Percentiles rank a stretch among this genome's conserved stretches.
These are phyloP conservation scores for Eragrostis nindensis DNA, from an alignment of 176 grass and related monocot species.

Conservation along the genomic window DNA sequence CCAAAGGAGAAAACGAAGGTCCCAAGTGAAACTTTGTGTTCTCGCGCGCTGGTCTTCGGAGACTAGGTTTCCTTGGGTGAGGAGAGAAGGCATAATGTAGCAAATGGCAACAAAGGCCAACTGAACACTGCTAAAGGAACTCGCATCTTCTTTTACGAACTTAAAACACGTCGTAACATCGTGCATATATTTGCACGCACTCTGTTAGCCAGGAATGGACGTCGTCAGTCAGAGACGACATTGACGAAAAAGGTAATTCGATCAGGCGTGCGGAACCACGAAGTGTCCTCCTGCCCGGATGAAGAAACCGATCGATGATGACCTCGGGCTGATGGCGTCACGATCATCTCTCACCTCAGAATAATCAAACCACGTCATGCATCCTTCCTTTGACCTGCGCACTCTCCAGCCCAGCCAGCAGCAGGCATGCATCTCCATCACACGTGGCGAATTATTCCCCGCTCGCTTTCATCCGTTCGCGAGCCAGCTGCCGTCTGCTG, in stretches of 20 bases:
- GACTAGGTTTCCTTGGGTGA: background rate
- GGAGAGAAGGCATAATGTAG: background rate
- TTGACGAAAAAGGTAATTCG: background rate
- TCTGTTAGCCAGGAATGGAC: background rate
- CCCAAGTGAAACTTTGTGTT: too few species aligned
- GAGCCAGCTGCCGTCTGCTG: background rate
- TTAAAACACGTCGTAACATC: too few species aligned
- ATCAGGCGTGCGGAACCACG: background rate
- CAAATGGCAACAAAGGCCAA: background rate
- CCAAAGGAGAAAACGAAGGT: too few species aligned
- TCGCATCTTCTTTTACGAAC: too few species aligned
- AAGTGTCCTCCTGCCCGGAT: too few species aligned
- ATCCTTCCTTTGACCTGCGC: conserved; percentile 17
- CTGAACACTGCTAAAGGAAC: too few species aligned
- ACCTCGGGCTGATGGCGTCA: background rate
- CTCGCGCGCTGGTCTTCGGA: background rate
- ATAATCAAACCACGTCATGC: background rate
- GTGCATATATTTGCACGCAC: too few species aligned
- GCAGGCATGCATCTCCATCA: background rate
- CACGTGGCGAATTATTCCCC: background rate
- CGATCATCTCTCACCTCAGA: background rate
- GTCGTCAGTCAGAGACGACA: background rate
- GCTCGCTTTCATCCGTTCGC: background rate
- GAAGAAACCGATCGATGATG: background rate
- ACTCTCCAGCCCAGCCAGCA: background rate